Evolutionary conservation across 805 yeast genomes (phyloP).

Genomic region (Saturnispora hagleri): DNA sequence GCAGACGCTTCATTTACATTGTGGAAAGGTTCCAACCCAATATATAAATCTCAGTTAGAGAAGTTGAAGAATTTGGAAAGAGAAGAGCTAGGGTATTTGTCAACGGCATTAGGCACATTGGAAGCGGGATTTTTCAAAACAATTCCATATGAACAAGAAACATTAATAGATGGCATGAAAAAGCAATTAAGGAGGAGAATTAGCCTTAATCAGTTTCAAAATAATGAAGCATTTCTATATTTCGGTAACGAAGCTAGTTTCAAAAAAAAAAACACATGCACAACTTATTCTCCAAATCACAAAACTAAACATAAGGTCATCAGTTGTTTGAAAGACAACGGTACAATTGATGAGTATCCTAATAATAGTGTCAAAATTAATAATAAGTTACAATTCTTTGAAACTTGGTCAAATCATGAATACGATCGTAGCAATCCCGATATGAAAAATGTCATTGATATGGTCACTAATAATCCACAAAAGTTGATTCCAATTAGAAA

Average conservation of each 20-base stretch:
- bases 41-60: not conserved
- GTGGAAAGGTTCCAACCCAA: not conserved
- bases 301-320: not conserved
- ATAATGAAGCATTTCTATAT: not conserved
- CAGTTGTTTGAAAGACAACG: constrained; percentile 10
- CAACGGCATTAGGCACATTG: constrained; percentile 31
- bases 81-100: constrained; percentile 29
- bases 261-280: not conserved
- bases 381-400: constrained; percentile 12
- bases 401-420: constrained; percentile 41
- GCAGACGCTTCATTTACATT: not conserved
- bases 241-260: not conserved
- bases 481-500: constrained; percentile 47
- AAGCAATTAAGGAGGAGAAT: not conserved
- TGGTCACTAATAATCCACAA: constrained; percentile 36
- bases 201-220: not conserved
- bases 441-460: constrained; percentile 39
- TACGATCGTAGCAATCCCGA: constrained; percentile 48
- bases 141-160: not conserved
- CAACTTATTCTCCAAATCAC: not conserved
- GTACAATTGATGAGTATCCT: not conserved
- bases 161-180: not conserved
- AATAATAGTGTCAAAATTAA: not conserved
- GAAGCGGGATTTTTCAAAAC: constrained; percentile 31
- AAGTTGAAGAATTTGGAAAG: not conserved